Evolutionary conservation across 164 flowering plant species (phyloP), one percentile per base, ranked within the genome.

Genomic region (Dillenia suffruticosa): DNA sequence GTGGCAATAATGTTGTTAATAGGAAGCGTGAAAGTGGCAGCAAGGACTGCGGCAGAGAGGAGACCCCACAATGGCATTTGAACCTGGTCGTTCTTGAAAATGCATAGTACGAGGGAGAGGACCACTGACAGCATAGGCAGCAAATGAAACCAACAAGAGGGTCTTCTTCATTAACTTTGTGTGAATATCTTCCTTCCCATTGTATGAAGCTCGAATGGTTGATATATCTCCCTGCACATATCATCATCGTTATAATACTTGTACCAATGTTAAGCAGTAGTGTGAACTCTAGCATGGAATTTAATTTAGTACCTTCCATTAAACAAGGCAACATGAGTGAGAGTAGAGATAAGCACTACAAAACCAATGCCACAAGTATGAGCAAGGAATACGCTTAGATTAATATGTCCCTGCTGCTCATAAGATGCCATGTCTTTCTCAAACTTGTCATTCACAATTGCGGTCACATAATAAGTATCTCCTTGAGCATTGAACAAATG

Each of bases 11-110:
- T 91, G 62, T 89, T 77, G 71, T 87, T 81, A 56, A 91, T 67
- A 2, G 97, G 97, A 40, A 91, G 93, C 9, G 96, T 88, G 64
- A 91, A 89, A 9, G 64, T 26, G 11, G 81, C 69, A 9, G 93
- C 96, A 32, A 91, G 59, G 13, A 22, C 76, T 2, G 85, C 76
- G 6, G 96, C 81, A 52, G 85, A 72, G 15, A 91, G n/a, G 48
- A 91, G 87, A 8, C 82, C 97, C 96, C 97, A 91, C 92, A 91
- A 87, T 50, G 97, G 97, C 76, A 89, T 61, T 64, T 91, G 97
- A 53, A 89, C 66, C 61, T 91, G 66, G 44, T 85, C 75, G 46
- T 82, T 81, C 82, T 79, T 57, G 71, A 81, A 63, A 45, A 74
- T 79, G 76, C 90, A 91, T 1, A 89, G 82, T 12, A 68, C 57